Percentiles rank a stretch among this genome's conserved stretches.
Evolutionary conservation across 2,329 filamentous ascomycete genomes (phyloP).

Genomic region (Fusarium buxicola): DNA sequence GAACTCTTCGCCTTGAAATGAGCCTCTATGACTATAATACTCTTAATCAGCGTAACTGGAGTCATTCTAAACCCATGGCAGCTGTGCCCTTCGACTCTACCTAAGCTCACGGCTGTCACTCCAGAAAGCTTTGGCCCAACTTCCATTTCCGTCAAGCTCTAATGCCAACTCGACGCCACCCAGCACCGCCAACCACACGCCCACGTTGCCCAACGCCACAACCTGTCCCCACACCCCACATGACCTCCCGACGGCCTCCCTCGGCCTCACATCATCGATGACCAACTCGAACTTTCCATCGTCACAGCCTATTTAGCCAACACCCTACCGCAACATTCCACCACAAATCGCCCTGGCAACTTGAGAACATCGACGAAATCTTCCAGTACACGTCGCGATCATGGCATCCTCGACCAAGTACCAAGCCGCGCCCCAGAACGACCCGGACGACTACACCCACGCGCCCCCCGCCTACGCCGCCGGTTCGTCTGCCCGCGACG

Average conservation of each 20-base stretch:
- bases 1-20: too few relatives aligned
- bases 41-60: too few relatives aligned
- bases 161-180: slow-evolving; percentile 33
- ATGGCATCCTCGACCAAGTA: slow-evolving; percentile 88
- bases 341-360: background rate
- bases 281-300: slow-evolving; percentile 31
- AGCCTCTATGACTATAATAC: too few relatives aligned
- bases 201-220: slow-evolving; percentile 40
- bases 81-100: background rate
- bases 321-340: slow-evolving; percentile 2
- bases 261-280: slow-evolving; percentile 40
- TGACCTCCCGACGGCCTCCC: slow-evolving; percentile 35
- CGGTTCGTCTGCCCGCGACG: slow-evolving; percentile 67
- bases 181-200: slow-evolving; percentile 30
- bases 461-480: slow-evolving; percentile 82
- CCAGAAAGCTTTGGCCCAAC: background rate
- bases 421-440: slow-evolving; percentile 82
- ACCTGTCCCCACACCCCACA: slow-evolving; percentile 34
- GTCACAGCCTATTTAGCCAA: slow-evolving; percentile 22
- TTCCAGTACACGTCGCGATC: slow-evolving; percentile 1
- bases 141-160: background rate
- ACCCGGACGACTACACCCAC: slow-evolving; percentile 84
- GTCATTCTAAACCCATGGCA: too few relatives aligned
- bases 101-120: background rate
- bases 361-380: background rate